Evolutionary conservation across 2,329 filamentous ascomycete genomes (phyloP).

Genomic region (Botrytis fabae): DNA sequence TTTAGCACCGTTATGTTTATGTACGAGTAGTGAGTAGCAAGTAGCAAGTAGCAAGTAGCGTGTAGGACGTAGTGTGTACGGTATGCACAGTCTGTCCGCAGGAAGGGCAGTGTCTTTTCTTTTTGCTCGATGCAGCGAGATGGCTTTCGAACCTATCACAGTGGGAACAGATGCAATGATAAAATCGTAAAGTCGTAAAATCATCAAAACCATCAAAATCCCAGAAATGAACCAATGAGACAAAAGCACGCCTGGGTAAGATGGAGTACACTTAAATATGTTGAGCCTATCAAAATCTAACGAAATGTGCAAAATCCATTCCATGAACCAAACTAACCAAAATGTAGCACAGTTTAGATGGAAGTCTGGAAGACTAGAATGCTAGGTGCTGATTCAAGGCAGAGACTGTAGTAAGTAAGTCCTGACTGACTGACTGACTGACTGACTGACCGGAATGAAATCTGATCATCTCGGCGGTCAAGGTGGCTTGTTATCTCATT

Average conservation of each 20-base stretch:
- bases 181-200: neutral
- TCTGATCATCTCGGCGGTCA: conserved; percentile 2
- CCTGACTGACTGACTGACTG: too few relatives aligned
- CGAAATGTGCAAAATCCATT: neutral
- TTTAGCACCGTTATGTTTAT: neutral
- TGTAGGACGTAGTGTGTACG: too few relatives aligned
- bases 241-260: neutral
- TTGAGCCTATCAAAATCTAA: conserved; percentile 1
- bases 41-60: too few relatives aligned
- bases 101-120: neutral
- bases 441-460: neutral
- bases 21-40: neutral
- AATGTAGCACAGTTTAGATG: neutral
- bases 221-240: neutral
- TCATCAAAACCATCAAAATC: neutral
- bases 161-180: neutral
- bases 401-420: neutral
- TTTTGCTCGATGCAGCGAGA: neutral
- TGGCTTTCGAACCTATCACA: neutral
- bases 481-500: neutral
- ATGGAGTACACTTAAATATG: neutral
- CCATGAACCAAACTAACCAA: neutral
- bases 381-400: neutral
- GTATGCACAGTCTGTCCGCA: neutral
- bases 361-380: neutral